Evolutionary conservation across 208 protist genomes (phyloP), one percentile per base, ranked within the genome.

Genomic region (Acanthamoeba castellanii): DNA sequence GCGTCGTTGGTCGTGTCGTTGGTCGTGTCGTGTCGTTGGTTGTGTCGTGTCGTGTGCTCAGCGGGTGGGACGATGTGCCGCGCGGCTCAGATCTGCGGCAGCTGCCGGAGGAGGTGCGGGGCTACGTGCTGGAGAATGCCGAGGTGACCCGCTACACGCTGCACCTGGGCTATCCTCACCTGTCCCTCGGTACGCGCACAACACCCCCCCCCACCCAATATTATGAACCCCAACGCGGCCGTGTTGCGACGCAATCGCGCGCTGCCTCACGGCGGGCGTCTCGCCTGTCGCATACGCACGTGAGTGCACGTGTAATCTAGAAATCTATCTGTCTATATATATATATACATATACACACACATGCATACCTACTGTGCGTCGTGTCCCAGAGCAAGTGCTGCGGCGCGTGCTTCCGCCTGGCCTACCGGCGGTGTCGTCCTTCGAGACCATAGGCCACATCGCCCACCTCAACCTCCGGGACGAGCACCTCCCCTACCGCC

Each of bases 401-500:
- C 11, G 42, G 20, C 22, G 32, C 2, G 55, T 93, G 34, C 94
- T 97, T 32, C 96, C 96, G 20, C 74, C 95, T 32, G 47, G 25
- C 16, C 22, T 81, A 27, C 78, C 89, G 3, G 93, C 97, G 32
- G 95, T 91, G 55, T 82, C 94, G 27, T 55, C 95, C 32, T 98
- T 97, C 76, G 96, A 97, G 87, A 96, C 85, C 11, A 97, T 98
- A 59, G 89, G 99, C 27, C 99, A 99, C 96, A 99, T 99, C 64
- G 99, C 99, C 1, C 99, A 99, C 95, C 94, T 99, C 22, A 99
- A 99, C 96, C 97, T 99, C 0, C 98, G 97, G 27, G 96, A 98
- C 6, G 96, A 98, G 18, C 98, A 99, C 74, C 84, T 99, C 61
- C 98, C 98, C 30, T 99, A 99, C 96, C 97, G 97, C 5, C 27